A percentile compares a stretch with the other conserved stretches of the same genome.
These are phyloP conservation scores for Kodamaea sp. DNA, from an alignment of 1,139 yeast genomes.

Conservation along the genomic window DNA sequence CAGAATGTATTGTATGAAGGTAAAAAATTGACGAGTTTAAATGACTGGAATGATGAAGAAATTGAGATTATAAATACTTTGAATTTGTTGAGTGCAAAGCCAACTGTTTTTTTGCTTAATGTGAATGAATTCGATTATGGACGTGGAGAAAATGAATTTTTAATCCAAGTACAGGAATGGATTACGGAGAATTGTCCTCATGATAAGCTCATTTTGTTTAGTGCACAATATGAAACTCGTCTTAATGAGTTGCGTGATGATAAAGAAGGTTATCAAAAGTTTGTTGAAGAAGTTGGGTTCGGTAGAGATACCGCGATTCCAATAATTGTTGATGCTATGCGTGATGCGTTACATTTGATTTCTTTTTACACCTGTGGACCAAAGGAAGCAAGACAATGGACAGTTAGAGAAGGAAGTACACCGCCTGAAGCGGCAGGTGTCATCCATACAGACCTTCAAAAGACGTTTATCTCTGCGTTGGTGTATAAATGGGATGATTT, in stretches of 20 bases:
- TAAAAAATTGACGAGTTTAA: constrained; percentile 39
- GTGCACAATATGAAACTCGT: constrained; percentile 56
- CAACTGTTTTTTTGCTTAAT: constrained; percentile 59
- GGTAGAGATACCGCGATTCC: constrained; percentile 38
- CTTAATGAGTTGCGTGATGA: constrained; percentile 13
- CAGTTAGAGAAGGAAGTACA: constrained; percentile 67
- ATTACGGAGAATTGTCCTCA: constrained; percentile 50
- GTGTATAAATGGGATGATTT: constrained; percentile 82
- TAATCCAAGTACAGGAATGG: constrained; percentile 48
- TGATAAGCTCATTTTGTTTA: constrained; percentile 53
- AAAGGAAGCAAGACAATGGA: constrained; percentile 91
- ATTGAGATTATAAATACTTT: constrained; percentile 54
- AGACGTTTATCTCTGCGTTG: constrained; percentile 81
- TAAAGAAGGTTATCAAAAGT: constrained; percentile 18
- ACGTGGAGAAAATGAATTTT: constrained; percentile 42
- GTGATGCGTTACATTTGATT: constrained; percentile 63
- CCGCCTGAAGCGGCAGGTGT: constrained; percentile 95
- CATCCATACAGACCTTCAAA: constrained; percentile 83
- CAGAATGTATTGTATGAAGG: constrained; percentile 58
- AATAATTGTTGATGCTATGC: constrained; percentile 55
- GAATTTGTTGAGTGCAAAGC: constrained; percentile 68
- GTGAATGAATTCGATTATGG: constrained; percentile 56
- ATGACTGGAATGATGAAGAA: constrained; percentile 52
- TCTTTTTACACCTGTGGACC: constrained; percentile 93
- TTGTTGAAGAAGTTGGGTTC: constrained; percentile 8